Base-by-base conservation (phyloP, 2,329 filamentous ascomycete species). In the Neofusicoccum kwambonambiense region DNA sequence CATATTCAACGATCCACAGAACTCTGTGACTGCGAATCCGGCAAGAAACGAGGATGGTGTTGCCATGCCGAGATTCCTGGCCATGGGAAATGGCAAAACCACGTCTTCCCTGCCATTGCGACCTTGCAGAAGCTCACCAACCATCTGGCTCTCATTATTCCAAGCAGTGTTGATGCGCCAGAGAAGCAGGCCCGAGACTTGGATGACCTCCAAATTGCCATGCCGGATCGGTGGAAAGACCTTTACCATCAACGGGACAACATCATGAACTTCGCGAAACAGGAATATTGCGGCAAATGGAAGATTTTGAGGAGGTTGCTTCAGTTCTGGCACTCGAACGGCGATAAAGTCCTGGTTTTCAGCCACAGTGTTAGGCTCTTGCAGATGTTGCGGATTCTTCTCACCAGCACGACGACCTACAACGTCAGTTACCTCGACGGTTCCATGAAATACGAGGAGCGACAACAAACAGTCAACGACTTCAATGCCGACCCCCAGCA, bases 201-300 rank as follows among this genome's bases (percentile, higher is more conserved):
- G 6, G 84, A 88, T 45, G 88, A 87, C 68, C 84, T 99, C 1
- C 83, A 91, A 72, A 84, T 87, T 1, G 92, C 91, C 62, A 81
- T 93, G 15, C 94, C 95, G 0, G 82, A 90, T 41, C 81, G 83
- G 2, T 97, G 92, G 91, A 82, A 88, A 71, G 80, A 88, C 19
- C 81, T 97, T 0, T 95, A 93, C 73, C 81, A 82, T 11, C 86
- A 89, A 19, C 86, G 92, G 49, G 92, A 97, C 70, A 91, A 88
- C 8, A 89, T 98, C 65, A 78, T 91, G 58, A 90, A 90, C 70
- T 89, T 93, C 58, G 89, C 93, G 1, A 93, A 97, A 70, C 90
- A 92, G 0, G 90, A 96, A 65, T 97, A 93, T 69, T 99, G 95
- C 73, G 95, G 95, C 3, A 99, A 99, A 77, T 99, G 95, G 95